phyloP scores from a whole-genome alignment of 352 stramenopile genomes.

The Globisporangium spinosum region DNA sequence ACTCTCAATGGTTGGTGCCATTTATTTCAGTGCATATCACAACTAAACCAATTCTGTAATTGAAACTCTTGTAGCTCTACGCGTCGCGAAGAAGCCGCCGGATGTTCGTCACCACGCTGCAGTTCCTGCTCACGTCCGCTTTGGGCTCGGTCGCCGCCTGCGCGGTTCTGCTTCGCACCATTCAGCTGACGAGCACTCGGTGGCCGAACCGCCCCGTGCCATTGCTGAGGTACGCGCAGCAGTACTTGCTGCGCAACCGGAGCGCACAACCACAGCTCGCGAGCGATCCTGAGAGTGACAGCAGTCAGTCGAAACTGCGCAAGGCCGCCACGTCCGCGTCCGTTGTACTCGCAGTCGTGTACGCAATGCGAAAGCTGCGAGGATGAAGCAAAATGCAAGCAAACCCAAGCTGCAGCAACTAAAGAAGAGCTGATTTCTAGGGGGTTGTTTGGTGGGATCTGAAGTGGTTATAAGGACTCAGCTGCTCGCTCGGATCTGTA shows the following conservation, averaged over 20 bases:
- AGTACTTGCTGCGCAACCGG: conserved; percentile 37
- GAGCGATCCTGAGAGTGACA: conserved; percentile 4
- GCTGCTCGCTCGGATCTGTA: not conserved
- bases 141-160: conserved; percentile 65
- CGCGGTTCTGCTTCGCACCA: conserved; percentile 44
- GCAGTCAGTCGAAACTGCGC: conserved; percentile 14
- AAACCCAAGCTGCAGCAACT: not conserved
- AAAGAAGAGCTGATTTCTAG: not conserved
- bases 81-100: conserved; percentile 57
- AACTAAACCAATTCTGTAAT: not conserved
- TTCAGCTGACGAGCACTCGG: conserved; percentile 43
- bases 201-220: conserved; percentile 29
- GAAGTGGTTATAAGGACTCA: not conserved
- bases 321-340: conserved; percentile 37
- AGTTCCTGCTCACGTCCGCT: conserved; percentile 54
- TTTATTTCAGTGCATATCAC: not conserved
- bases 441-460: not conserved
- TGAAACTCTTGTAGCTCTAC: conserved; percentile 42
- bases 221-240: conserved; percentile 33
- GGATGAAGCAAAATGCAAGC: conserved; percentile 4
- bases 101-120: conserved; percentile 51
- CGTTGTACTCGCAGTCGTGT: conserved; percentile 32
- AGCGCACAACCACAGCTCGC: conserved; percentile 18
- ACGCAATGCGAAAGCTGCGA: conserved; percentile 30
- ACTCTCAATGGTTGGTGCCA: not conserved